Conservation (phyloP, 2,329 filamentous ascomycete species). For the Elsinoe fawcettii region DNA sequence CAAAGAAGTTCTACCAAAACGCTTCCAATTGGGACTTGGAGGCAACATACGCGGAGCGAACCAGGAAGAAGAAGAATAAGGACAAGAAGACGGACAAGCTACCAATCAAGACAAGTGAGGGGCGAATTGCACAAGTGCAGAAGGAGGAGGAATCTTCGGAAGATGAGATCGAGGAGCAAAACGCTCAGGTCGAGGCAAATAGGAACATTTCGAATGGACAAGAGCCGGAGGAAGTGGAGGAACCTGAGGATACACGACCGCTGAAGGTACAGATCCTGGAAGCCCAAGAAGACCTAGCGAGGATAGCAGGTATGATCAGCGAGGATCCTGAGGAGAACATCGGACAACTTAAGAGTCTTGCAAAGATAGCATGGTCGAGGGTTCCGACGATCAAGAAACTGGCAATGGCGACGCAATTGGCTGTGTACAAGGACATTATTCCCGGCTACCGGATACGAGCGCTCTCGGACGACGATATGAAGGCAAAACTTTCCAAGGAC, state of each 20-base stretch:
- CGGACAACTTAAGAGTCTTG: conserved; percentile 68
- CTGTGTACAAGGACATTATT: conserved; percentile 92
- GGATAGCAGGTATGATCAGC: conserved; percentile 71
- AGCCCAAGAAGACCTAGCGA: conserved; percentile 87
- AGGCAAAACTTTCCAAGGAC: conserved; percentile 83
- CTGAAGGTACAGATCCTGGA: conserved; percentile 71
- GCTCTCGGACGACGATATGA: conserved; percentile 62
- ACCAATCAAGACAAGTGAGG: conserved; percentile 80
- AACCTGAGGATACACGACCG: conserved; percentile 55
- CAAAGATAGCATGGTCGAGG: conserved; percentile 61
- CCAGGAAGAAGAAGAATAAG: conserved; percentile 73
- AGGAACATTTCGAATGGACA: conserved; percentile 46
- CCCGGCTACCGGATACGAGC: conserved; percentile 92
- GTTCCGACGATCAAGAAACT: conserved; percentile 76
- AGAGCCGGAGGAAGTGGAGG: conserved; percentile 45
- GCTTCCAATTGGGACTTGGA: conserved; percentile 84
- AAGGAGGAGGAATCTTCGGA: conserved; percentile 44
- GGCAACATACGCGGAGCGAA: conserved; percentile 77
- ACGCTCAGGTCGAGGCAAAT: conserved; percentile 48
- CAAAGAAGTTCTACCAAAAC: conserved; percentile 41
- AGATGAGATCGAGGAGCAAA: conserved; percentile 34
- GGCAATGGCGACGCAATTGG: conserved; percentile 74
- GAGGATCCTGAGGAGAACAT: conserved; percentile 90
- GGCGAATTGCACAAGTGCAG: conserved; percentile 52
- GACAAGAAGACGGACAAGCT: conserved; percentile 65